Conservation (phyloP, 139 green algal species). For the Chlorella ohadii region DNA sequence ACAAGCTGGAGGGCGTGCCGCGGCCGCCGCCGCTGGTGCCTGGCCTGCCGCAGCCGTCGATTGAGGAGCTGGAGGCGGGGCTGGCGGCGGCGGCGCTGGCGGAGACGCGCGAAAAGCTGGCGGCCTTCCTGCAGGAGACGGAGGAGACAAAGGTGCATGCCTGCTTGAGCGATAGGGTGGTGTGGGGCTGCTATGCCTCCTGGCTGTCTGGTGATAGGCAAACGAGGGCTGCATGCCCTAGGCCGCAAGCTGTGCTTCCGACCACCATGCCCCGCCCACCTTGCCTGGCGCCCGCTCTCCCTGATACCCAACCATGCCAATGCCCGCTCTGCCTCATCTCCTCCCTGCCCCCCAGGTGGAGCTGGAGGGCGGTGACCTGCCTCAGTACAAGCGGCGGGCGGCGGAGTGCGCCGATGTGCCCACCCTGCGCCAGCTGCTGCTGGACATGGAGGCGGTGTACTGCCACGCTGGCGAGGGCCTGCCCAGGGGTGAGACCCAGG, state of each 20-base stretch:
- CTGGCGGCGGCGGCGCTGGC: neutral
- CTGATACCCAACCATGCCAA: too few species aligned
- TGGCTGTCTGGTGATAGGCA: too few species aligned
- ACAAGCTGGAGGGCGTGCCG: neutral
- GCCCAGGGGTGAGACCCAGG: slow-evolving; percentile 29
- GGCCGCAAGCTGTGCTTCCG: too few species aligned
- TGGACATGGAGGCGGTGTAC: slow-evolving; percentile 39
- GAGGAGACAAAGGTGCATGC: slow-evolving; percentile 19
- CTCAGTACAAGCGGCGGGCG: slow-evolving; percentile 2
- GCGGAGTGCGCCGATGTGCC: slow-evolving; percentile 1
- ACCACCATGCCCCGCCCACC: too few species aligned
- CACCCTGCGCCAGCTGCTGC: slow-evolving; percentile 34
- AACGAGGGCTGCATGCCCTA: too few species aligned
- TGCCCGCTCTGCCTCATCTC: neutral
- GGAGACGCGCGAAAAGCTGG: slow-evolving; percentile 35
- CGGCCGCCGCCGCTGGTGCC: slow-evolving; percentile 18
- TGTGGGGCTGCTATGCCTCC: too few species aligned
- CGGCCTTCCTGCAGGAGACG: slow-evolving; percentile 29
- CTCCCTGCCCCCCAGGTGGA: neutral
- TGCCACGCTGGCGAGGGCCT: slow-evolving; percentile 43
- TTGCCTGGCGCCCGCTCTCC: too few species aligned
- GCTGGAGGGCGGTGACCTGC: neutral
- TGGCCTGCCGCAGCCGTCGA: neutral
- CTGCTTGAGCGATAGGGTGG: neutral
- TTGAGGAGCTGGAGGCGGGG: slow-evolving; percentile 25